A percentile compares a stretch with the other conserved stretches of the same genome.
These are phyloP conservation scores for Circinella minor DNA, from an alignment of 371 early-diverging fungal genomes.

Conservation along the genomic window DNA sequence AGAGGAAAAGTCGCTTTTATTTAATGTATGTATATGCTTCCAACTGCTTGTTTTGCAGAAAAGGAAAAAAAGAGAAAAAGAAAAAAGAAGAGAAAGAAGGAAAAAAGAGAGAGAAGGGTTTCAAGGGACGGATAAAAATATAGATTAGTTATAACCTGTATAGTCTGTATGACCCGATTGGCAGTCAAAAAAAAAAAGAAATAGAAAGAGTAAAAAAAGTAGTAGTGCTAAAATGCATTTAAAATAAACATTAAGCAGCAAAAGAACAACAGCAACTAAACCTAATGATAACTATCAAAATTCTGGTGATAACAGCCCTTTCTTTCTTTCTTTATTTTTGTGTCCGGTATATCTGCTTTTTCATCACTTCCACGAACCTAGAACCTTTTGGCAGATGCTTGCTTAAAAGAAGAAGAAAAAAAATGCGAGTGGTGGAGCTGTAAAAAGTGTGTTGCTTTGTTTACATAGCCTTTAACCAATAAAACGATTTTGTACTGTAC, in stretches of 20 bases:
- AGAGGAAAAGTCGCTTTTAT: not conserved
- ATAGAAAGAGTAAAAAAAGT: not conserved
- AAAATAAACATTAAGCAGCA: too few species aligned
- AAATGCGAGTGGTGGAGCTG: not conserved
- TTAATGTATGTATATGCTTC: too few species aligned
- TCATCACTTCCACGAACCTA: too few species aligned
- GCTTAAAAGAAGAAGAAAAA: too few species aligned
- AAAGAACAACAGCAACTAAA: too few species aligned
- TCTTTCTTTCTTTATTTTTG: too few species aligned
- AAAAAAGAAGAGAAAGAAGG: not conserved
- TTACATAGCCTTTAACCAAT: not conserved
- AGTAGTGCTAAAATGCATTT: too few species aligned
- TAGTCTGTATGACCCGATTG: not conserved
- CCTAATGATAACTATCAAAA: too few species aligned
- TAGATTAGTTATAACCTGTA: not conserved
- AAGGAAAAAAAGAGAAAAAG: not conserved
- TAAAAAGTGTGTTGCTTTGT: not conserved
- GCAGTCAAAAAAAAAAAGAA: not conserved
- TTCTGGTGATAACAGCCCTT: too few species aligned
- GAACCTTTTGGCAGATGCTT: too few species aligned
- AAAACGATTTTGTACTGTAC: not conserved
- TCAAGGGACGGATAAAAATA: conserved; percentile 6
- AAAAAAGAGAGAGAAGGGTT: not conserved
- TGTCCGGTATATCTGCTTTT: too few species aligned
- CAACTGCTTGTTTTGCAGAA: not conserved